Conservation (phyloP, 2,329 filamentous ascomycete species). For the Orbilia javanica region DNA sequence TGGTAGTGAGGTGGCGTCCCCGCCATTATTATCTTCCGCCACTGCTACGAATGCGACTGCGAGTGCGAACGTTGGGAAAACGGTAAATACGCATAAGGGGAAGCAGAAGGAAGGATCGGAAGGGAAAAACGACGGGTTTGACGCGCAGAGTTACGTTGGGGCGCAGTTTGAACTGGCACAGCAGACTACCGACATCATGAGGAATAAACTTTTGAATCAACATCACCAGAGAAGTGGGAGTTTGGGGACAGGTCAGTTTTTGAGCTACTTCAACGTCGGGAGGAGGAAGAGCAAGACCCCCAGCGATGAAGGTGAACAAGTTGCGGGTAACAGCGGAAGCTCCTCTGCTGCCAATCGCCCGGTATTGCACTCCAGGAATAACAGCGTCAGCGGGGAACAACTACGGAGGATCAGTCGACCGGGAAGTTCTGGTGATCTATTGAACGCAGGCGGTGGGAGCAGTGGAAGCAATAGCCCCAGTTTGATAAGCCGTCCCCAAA, state of each 20-base stretch:
- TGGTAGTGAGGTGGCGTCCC: not conserved
- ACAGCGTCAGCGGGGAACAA: conserved; percentile 14
- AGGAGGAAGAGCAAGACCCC: conserved; percentile 14
- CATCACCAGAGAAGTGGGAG: conserved; percentile 29
- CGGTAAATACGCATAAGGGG: conserved; percentile 10
- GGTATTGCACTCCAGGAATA: conserved; percentile 17
- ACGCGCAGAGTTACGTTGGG: conserved; percentile 40
- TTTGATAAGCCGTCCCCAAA: conserved; percentile 15
- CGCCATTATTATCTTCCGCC: no score
- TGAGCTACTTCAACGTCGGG: conserved; percentile 8
- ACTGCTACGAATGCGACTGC: not conserved
- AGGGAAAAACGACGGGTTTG: not conserved
- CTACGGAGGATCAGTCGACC: not conserved
- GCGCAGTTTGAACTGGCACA: conserved; percentile 40
- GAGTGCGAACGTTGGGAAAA: not conserved
- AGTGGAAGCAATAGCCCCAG: conserved; percentile 1
- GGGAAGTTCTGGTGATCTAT: conserved; percentile 16
- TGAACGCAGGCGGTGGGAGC: conserved; percentile 1
- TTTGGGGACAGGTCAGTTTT: not conserved
- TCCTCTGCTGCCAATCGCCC: not conserved
- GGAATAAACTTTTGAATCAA: conserved; percentile 37
- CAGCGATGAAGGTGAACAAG: not conserved
- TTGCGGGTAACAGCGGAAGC: no score
- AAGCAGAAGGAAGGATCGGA: not conserved
- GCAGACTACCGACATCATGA: conserved; percentile 44